Conservation (phyloP, 129 eudicot species). For the Artemisia annua region DNA sequence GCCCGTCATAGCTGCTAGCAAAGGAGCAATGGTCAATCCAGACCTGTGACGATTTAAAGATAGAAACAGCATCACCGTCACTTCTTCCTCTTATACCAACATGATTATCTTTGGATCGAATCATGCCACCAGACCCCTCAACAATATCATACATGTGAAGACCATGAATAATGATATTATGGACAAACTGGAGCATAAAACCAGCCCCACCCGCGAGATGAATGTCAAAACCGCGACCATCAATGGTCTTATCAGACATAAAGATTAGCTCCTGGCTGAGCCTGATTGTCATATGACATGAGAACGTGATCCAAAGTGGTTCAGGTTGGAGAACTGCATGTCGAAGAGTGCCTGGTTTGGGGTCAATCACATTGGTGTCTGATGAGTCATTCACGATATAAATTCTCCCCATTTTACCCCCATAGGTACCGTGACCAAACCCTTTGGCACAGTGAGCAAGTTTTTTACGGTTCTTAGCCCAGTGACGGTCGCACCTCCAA, state of each 20-base stretch:
- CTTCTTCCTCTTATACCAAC: conserved; percentile 35
- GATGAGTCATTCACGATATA: conserved; percentile 51
- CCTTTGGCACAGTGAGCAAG: conserved; percentile 55
- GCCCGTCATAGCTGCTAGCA: conserved; percentile 41
- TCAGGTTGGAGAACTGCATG: conserved; percentile 47
- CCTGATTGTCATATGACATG: conserved; percentile 36
- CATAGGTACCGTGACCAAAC: conserved; percentile 44
- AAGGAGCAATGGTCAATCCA: conserved; percentile 55
- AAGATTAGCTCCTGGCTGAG: conserved; percentile 48
- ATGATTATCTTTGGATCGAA: conserved; percentile 42
- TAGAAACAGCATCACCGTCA: conserved; percentile 52
- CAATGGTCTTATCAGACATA: conserved; percentile 51
- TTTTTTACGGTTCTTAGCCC: conserved; percentile 47
- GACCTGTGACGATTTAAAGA: conserved; percentile 34
- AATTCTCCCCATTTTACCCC: conserved; percentile 45
- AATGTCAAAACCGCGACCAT: conserved; percentile 50
- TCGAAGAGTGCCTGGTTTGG: conserved; percentile 56
- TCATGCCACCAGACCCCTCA: conserved; percentile 38
- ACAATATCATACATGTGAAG: conserved; percentile 37
- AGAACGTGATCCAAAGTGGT: conserved; percentile 61
- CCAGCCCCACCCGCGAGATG: conserved; percentile 48
- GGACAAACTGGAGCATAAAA: conserved; percentile 43
- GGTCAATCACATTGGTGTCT: conserved; percentile 37
- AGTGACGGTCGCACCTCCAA: conserved; percentile 59
- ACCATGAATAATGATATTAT: conserved; percentile 45